A percentile compares a stretch with the other conserved stretches of the same genome.
phyloP scores from a whole-genome alignment of 108 stramenopile species.

The Skeletonema costatum region DNA sequence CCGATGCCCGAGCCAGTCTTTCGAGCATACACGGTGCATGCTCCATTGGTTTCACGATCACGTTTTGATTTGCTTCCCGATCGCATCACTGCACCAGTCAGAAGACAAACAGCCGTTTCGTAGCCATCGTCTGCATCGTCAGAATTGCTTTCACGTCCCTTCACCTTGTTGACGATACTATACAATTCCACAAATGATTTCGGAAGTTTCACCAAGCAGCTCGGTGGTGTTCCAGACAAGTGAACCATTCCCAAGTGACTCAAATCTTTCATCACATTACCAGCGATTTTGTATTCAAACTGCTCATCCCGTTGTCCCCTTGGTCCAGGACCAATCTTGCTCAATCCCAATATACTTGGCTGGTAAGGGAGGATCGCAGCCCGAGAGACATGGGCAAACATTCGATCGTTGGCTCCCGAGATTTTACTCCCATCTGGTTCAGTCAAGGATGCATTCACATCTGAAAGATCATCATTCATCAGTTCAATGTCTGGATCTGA shows the following conservation, averaged over 20 bases:
- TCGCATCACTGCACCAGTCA: constrained; percentile 87
- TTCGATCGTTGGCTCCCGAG: constrained; percentile 26
- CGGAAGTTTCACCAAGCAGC: constrained; percentile 80
- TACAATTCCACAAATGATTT: constrained; percentile 90
- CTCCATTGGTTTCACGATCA: constrained; percentile 54
- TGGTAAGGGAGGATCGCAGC: constrained; percentile 83
- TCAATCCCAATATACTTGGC: constrained; percentile 69
- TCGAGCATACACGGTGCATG: constrained; percentile 86
- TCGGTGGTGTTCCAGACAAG: constrained; percentile 47
- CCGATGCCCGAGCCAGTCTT: constrained; percentile 88
- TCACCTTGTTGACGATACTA: constrained; percentile 80
- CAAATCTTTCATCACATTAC: constrained; percentile 74
- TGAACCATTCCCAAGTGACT: constrained; percentile 85
- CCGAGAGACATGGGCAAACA: constrained; percentile 73
- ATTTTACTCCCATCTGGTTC: constrained; percentile 44
- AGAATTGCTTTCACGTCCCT: constrained; percentile 64
- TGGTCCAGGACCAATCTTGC: constrained; percentile 68
- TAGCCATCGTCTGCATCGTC: constrained; percentile 64
- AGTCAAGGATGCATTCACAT: constrained; percentile 32
- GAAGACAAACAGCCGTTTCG: constrained; percentile 90
- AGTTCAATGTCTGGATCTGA: constrained; percentile 10
- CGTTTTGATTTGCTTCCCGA: constrained; percentile 67
- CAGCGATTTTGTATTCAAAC: constrained; percentile 70
- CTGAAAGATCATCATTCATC: constrained; percentile 47
- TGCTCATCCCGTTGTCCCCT: constrained; percentile 51